A percentile compares a stretch with the other conserved stretches of the same genome.
Conservation (phyloP, 805 yeast genomes). For the Nakazawaea ishiwadae region DNA sequence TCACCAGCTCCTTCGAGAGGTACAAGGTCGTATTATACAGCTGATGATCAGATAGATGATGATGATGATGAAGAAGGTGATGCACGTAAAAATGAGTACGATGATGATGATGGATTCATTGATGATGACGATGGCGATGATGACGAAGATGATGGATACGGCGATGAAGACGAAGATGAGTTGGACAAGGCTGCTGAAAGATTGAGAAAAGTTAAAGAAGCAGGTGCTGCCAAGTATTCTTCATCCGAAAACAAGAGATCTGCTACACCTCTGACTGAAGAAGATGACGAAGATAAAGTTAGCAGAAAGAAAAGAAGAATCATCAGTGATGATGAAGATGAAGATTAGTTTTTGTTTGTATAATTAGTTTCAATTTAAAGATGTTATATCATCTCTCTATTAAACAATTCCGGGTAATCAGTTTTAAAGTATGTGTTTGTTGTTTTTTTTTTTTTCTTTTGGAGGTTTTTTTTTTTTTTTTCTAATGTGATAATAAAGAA, state of each 20-base stretch:
- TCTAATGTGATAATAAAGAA: not conserved
- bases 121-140: constrained; percentile 29
- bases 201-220: constrained; percentile 40
- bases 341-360: too few species aligned
- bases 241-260: constrained; percentile 18
- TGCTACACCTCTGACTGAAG: constrained; percentile 15
- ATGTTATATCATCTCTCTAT: too few species aligned
- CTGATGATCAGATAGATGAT: constrained; percentile 12
- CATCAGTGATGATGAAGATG: constrained; percentile 45
- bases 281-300: constrained; percentile 26
- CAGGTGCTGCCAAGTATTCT: constrained; percentile 44
- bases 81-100: constrained; percentile 22
- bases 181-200: constrained; percentile 47
- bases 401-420: constrained; percentile 11
- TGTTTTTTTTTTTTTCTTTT: not conserved
- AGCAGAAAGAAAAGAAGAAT: constrained; percentile 42
- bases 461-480: not conserved
- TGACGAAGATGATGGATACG: constrained; percentile 40
- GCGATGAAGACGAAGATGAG: constrained; percentile 43
- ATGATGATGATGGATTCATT: constrained; percentile 29
- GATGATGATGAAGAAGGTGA: constrained; percentile 41
- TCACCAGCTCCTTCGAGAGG: constrained; percentile 12
- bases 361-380: too few species aligned
- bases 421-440: not conserved
- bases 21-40: constrained; percentile 1